Conservation (phyloP, 139 green algal species). For the Chlamydomonas schloesseri region DNA sequence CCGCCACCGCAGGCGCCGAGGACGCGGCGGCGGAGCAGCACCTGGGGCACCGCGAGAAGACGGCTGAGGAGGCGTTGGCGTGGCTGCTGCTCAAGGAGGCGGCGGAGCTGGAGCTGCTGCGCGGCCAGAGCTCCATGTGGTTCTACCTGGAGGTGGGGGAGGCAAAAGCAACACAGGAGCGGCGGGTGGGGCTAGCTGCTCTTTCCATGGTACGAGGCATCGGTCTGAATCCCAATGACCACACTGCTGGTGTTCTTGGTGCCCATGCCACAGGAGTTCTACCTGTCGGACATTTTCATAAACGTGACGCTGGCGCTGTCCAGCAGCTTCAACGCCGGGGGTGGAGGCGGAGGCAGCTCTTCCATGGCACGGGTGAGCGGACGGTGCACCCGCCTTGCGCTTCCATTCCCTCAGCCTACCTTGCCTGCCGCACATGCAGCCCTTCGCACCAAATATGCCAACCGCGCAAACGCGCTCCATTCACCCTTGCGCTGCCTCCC, state of each 20-base stretch:
- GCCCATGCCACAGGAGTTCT: conserved; percentile 70
- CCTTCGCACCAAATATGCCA: too few species aligned
- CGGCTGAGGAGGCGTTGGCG: conserved; percentile 43
- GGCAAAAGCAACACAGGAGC: too few species aligned
- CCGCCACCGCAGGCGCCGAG: neutral
- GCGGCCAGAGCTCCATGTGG: conserved; percentile 78
- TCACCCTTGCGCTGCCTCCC: too few species aligned
- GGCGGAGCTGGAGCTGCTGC: conserved; percentile 73
- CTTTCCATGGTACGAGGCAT: too few species aligned
- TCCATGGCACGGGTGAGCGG: neutral
- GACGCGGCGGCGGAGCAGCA: neutral
- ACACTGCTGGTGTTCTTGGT: too few species aligned
- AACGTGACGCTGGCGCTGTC: conserved; percentile 87
- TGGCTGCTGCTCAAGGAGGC: conserved; percentile 77
- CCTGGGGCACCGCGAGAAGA: neutral
- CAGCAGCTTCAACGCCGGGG: conserved; percentile 60
- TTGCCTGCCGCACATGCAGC: too few species aligned
- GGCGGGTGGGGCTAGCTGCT: neutral
- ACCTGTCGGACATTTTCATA: conserved; percentile 69
- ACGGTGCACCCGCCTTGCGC: too few species aligned
- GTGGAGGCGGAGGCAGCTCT: neutral
- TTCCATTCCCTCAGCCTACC: too few species aligned
- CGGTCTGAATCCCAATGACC: too few species aligned
- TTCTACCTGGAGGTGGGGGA: conserved; percentile 58
- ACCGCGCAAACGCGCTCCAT: too few species aligned